Evolutionary conservation across 495 filamentous ascomycete species (phyloP), one percentile per base, ranked within the genome.

Genomic region (Lentithecium fluviatile): DNA sequence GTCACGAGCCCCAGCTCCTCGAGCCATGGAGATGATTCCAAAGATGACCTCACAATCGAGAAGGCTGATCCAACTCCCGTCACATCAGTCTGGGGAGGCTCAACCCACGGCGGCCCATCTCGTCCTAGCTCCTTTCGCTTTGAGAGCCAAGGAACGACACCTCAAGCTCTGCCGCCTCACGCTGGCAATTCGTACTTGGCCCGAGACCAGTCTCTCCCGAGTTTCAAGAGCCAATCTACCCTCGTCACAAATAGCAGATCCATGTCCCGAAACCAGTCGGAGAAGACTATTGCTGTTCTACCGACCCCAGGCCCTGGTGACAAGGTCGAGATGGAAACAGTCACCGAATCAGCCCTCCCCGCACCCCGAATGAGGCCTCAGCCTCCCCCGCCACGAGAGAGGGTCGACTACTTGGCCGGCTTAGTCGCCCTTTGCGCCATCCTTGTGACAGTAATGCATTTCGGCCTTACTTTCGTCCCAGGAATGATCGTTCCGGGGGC

Each of bases 371-470:
- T 60, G 56, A 21, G 25, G 38, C 1, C 54, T 11, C 52, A 58
- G 11, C 58, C 61, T 26, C 61, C 61, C n/a, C 48, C 54, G 19
- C 54, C 58, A 2, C 58, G 60, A 38, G 62, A 73, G 38, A 64
- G 75, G 19, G 65, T 77, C 21, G 75, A 77, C 58, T 76, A 76
- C 56, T 61, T 77, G n/a, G 75, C 75, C 6, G 75, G 75, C 12
- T 58, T 77, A 2, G 67, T 75, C 11, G 72, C 73, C 10, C 40
- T 77, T 8, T 70, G 62, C 53, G 62, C 73, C 32, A 38, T 76
- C 20, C 59, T 78, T 4, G 75, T 78, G 11, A 74, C 75, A 4
- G 52, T 65, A 52, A 70, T 69, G 53, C 75, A 77, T 59, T 78
- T 76, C 50, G 56, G 65, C 15, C 62, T 74, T 5, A 77, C 74